A percentile compares a stretch with the other conserved stretches of the same genome.
Evolutionary conservation across 305 asterid genomes (phyloP).

Genomic region (Caryopteris hybrid): DNA sequence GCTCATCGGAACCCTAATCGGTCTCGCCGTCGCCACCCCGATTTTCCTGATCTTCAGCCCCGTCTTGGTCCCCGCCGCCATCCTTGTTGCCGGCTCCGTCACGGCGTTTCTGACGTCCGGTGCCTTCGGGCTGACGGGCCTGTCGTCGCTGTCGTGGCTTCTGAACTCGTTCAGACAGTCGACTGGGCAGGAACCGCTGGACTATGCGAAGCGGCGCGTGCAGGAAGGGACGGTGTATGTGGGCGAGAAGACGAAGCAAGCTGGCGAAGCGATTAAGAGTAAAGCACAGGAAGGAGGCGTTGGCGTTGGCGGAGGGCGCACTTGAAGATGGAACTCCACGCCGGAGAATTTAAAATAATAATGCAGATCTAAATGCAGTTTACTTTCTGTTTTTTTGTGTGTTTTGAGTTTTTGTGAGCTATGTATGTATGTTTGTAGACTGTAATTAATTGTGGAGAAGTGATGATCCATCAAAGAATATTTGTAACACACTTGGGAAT

Average conservation of each 20-base stretch:
- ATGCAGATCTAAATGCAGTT: background rate
- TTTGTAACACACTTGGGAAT: too few species aligned
- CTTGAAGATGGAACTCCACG: slow-evolving; percentile 7
- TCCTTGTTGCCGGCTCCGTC: slow-evolving; percentile 38
- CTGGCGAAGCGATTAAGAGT: slow-evolving; percentile 49
- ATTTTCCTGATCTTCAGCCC: slow-evolving; percentile 71
- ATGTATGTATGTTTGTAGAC: background rate
- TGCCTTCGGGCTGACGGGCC: slow-evolving; percentile 67
- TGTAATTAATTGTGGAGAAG: too few species aligned
- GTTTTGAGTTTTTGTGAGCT: background rate
- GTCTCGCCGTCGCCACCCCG: slow-evolving; percentile 58
- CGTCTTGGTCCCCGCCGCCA: slow-evolving; percentile 55
- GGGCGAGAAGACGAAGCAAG: slow-evolving; percentile 70
- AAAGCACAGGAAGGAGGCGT: slow-evolving; percentile 42
- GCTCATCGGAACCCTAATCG: slow-evolving; percentile 48
- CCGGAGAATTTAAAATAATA: background rate
- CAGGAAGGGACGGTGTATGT: slow-evolving; percentile 46
- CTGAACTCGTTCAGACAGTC: slow-evolving; percentile 49
- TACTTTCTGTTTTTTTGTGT: background rate
- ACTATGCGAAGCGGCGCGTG: slow-evolving; percentile 52
- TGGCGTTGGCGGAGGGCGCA: slow-evolving; percentile 3
- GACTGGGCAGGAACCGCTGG: slow-evolving; percentile 55
- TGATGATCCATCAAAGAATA: too few species aligned
- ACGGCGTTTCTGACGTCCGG: slow-evolving; percentile 61
- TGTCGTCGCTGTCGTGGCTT: slow-evolving; percentile 77